A percentile compares a stretch with the other conserved stretches of the same genome.
phyloP scores from a whole-genome alignment of 1,139 yeast species.

The Protomyces arabidopsidicola region DNA sequence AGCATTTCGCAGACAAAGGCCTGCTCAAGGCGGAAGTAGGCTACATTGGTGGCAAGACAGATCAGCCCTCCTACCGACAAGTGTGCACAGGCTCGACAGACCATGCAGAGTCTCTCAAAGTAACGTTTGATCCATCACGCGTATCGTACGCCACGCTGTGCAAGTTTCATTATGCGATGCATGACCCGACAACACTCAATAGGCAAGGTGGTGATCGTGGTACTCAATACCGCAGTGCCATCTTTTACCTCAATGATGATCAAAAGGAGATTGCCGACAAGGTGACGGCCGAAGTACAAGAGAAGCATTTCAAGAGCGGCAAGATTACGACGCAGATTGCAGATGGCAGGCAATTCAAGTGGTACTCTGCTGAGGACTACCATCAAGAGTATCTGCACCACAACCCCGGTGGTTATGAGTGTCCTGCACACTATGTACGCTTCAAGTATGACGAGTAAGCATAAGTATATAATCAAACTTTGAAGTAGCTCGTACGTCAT shows the following conservation, averaged over 20 bases:
- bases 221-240: constrained; percentile 76
- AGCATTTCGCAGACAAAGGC: constrained; percentile 59
- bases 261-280: constrained; percentile 47
- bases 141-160: constrained; percentile 59
- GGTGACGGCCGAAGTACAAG: constrained; percentile 47
- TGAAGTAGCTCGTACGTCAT: not conserved
- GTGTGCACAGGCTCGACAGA: constrained; percentile 72
- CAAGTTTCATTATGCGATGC: constrained; percentile 81
- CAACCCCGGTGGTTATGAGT: constrained; percentile 61
- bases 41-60: constrained; percentile 66
- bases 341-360: constrained; percentile 56
- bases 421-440: constrained; percentile 39
- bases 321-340: constrained; percentile 63
- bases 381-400: constrained; percentile 76
- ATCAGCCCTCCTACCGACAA: constrained; percentile 60
- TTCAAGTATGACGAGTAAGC: constrained; percentile 8
- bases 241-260: constrained; percentile 57
- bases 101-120: constrained; percentile 67
- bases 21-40: constrained; percentile 78
- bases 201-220: constrained; percentile 81
- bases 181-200: constrained; percentile 62
- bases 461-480: not conserved
- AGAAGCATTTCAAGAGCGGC: constrained; percentile 53
- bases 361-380: constrained; percentile 85
- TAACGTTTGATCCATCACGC: constrained; percentile 68